Evolutionary conservation across 2,329 filamentous ascomycete species (phyloP).

Genomic region (Fusarium pseudonygamai): DNA sequence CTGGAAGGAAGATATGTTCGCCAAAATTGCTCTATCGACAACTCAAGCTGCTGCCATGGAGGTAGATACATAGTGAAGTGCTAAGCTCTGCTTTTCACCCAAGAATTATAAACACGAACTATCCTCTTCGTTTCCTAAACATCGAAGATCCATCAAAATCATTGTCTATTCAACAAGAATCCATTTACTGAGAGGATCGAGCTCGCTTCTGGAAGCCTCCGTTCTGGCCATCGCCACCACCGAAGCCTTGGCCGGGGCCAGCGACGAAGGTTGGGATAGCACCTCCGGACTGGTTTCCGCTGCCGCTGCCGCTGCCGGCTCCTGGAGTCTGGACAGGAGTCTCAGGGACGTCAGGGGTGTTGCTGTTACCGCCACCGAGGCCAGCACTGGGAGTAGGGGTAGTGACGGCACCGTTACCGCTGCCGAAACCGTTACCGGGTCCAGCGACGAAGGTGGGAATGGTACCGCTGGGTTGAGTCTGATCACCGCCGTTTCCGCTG

Average conservation of each 20-base stretch:
- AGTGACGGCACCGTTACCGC: background rate
- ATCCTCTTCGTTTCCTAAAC: constrained; percentile 23
- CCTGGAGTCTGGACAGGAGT: constrained; percentile 14
- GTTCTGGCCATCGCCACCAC: constrained; percentile 4
- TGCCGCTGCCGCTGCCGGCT: background rate
- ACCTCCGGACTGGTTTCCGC: background rate
- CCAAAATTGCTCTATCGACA: constrained; percentile 60
- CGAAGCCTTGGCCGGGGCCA: constrained; percentile 22
- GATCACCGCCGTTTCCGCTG: background rate
- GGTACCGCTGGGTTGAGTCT: background rate
- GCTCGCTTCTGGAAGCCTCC: constrained; percentile 23
- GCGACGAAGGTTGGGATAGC: constrained; percentile 28
- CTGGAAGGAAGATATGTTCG: constrained; percentile 72
- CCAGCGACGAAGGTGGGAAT: constrained; percentile 16
- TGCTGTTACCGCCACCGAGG: constrained; percentile 2
- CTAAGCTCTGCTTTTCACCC: constrained; percentile 40
- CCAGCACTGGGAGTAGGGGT: background rate
- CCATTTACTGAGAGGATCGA: constrained; percentile 15
- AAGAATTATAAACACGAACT: constrained; percentile 36
- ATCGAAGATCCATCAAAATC: constrained; percentile 10
- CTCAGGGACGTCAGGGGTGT: background rate
- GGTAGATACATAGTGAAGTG: constrained; percentile 44
- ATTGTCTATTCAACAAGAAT: constrained; percentile 7
- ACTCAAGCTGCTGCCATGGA: constrained; percentile 47
- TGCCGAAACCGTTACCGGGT: constrained; percentile 18